Evolutionary conservation across 495 filamentous ascomycete species (phyloP).

Genomic region (Tuber indicum): DNA sequence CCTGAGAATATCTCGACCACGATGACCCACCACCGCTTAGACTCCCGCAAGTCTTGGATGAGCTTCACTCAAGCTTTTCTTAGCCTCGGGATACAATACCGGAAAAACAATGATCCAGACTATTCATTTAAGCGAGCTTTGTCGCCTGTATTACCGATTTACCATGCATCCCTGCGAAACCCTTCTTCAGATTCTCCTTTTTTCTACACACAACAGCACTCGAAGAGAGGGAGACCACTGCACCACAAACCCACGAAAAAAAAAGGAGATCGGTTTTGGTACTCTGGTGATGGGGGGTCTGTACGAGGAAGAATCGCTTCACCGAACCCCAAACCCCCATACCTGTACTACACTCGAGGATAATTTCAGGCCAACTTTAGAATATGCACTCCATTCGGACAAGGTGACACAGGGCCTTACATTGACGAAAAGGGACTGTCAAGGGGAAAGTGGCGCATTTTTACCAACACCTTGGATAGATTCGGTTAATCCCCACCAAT

Average conservation of each 20-base stretch:
- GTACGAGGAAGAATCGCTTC: background rate
- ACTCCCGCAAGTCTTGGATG: background rate
- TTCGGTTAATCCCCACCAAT: background rate
- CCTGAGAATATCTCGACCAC: background rate
- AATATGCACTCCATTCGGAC: background rate
- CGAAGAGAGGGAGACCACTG: background rate
- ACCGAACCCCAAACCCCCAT: background rate
- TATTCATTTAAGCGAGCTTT: background rate
- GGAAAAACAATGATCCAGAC: background rate
- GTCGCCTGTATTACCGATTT: background rate
- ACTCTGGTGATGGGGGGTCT: background rate
- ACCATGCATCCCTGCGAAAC: background rate
- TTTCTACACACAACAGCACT: background rate
- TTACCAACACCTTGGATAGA: background rate
- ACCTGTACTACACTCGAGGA: background rate
- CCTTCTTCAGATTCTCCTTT: background rate
- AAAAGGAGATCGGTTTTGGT: background rate
- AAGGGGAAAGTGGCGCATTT: background rate
- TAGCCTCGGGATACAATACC: background rate
- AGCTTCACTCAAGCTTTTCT: background rate
- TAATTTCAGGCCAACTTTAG: background rate
- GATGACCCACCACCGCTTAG: background rate
- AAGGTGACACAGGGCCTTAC: background rate
- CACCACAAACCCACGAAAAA: background rate
- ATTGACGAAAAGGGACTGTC: background rate